Conservation (phyloP, 169 alveolate species). For the Cryptosporidium parvum region DNA sequence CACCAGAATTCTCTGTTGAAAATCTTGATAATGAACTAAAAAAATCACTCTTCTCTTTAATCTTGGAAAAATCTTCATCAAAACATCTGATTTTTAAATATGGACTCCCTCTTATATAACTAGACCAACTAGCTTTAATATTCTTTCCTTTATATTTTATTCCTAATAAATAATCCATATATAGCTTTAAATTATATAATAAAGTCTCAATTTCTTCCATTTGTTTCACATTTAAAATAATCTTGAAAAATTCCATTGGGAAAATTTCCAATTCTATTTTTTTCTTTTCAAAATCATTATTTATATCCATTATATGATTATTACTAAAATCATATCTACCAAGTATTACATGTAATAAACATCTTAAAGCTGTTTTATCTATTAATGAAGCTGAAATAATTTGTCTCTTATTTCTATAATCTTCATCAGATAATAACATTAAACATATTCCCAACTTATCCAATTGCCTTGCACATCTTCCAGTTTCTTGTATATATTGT, state of each 20-base stretch:
- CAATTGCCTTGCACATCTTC: slow-evolving; percentile 82
- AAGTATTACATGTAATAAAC: slow-evolving; percentile 46
- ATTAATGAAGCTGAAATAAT: slow-evolving; percentile 26
- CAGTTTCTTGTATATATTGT: slow-evolving; percentile 90
- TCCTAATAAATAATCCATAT: slow-evolving; percentile 28
- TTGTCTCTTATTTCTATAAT: slow-evolving; percentile 48
- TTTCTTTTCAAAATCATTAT: neutral
- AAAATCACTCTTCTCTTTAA: slow-evolving; percentile 25
- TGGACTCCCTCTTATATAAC: slow-evolving; percentile 62
- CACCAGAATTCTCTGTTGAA: slow-evolving; percentile 60
- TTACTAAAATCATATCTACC: neutral
- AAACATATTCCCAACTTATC: slow-evolving; percentile 33
- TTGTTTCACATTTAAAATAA: slow-evolving; percentile 15
- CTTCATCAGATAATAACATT: slow-evolving; percentile 53
- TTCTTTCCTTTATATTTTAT: neutral
- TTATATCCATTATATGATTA: neutral
- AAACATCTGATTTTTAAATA: slow-evolving; percentile 45
- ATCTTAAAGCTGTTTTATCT: slow-evolving; percentile 49
- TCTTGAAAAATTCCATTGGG: slow-evolving; percentile 36
- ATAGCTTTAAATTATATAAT: slow-evolving; percentile 14
- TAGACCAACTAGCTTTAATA: slow-evolving; percentile 4
- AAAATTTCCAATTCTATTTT: slow-evolving; percentile 8
- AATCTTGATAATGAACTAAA: neutral
- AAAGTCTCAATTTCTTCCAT: slow-evolving; percentile 51
- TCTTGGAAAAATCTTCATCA: slow-evolving; percentile 16